These are phyloP conservation scores for Skeletonema menzelii DNA, from an alignment of 108 stramenopile genomes.

Conservation along the genomic window DNA sequence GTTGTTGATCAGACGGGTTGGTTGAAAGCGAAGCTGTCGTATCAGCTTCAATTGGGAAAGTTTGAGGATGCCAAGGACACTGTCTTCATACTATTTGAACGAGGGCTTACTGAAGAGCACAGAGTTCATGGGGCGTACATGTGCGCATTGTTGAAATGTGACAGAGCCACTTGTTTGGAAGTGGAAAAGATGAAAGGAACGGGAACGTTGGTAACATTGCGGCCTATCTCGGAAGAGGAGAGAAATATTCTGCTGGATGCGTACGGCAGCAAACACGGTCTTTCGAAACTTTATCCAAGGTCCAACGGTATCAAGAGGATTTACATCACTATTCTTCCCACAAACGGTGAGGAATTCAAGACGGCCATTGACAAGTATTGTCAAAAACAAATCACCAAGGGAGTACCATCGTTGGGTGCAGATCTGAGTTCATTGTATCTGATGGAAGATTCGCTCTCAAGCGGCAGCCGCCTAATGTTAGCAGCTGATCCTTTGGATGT, in stretches of 20 bases:
- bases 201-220: conserved; percentile 59
- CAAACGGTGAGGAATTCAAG: conserved; percentile 59
- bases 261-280: conserved; percentile 52
- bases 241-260: conserved; percentile 50
- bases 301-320: conserved; percentile 73
- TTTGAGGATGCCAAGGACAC: conserved; percentile 73
- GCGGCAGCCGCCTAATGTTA: conserved; percentile 17
- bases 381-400: conserved; percentile 73
- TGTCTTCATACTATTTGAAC: conserved; percentile 58
- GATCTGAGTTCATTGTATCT: conserved; percentile 81
- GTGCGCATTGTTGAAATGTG: conserved; percentile 80
- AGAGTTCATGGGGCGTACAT: conserved; percentile 89
- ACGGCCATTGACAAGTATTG: conserved; percentile 66
- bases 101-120: conserved; percentile 90
- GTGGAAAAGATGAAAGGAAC: conserved; percentile 61
- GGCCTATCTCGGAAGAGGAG: conserved; percentile 62
- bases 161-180: conserved; percentile 40
- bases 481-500: conserved; percentile 81
- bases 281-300: conserved; percentile 47
- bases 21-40: conserved; percentile 64
- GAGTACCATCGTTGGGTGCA: conserved; percentile 85
- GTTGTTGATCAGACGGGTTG: conserved; percentile 81
- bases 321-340: conserved; percentile 59
- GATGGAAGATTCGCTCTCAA: conserved; percentile 23
- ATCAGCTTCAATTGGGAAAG: conserved; percentile 70